Conservation (phyloP, 495 filamentous ascomycete genomes). For the Xylaria telfairii region DNA sequence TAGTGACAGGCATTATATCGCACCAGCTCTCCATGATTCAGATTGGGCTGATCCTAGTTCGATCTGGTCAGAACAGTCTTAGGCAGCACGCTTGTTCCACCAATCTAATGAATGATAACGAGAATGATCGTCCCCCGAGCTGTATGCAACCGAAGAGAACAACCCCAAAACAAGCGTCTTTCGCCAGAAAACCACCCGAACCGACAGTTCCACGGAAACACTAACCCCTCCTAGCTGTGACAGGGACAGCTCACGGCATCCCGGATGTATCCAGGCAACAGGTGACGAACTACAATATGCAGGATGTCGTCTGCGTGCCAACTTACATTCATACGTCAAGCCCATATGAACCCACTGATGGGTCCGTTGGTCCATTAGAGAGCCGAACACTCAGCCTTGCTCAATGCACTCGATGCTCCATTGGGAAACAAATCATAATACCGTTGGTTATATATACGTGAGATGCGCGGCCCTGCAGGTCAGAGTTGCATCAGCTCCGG, state of each 20-base stretch:
- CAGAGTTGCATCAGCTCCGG: constrained; percentile 22
- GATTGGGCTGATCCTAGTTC: constrained; percentile 7
- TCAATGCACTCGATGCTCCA: constrained; percentile 11
- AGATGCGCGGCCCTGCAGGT: constrained; percentile 23
- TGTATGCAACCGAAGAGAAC: background rate
- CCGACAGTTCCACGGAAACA: background rate
- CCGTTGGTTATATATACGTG: constrained; percentile 17
- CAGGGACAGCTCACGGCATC: background rate
- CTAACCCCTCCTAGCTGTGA: no score
- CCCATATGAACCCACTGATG: background rate
- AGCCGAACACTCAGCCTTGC: constrained; percentile 14
- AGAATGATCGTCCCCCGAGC: background rate
- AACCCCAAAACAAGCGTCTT: background rate
- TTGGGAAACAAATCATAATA: background rate
- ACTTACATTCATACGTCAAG: background rate
- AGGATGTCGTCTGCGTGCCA: background rate
- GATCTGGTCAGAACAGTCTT: background rate
- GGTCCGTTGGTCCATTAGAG: constrained; percentile 3
- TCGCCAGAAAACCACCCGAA: background rate
- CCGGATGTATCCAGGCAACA: background rate
- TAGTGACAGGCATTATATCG: background rate
- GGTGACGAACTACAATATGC: background rate
- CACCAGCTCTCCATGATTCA: background rate
- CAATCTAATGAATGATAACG: background rate
- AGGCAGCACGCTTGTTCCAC: background rate